Evolutionary conservation across 225 moss, liverwort and hornwort species (phyloP).

Genomic region (Sphagnum contortum): DNA sequence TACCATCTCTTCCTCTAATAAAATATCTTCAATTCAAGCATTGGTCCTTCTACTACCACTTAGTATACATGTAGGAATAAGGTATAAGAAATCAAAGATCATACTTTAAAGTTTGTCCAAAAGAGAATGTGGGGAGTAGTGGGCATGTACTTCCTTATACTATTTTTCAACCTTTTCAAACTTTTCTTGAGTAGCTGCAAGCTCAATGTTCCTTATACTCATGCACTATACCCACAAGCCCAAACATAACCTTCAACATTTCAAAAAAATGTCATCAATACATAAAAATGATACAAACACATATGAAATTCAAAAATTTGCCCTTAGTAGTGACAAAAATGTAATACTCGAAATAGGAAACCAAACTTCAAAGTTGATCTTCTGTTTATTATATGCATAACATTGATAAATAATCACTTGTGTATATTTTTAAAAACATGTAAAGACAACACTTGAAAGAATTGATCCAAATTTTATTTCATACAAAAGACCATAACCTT

Average conservation of each 20-base stretch:
- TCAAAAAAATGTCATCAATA: background rate
- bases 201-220: conserved; percentile 97
- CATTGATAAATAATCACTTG: background rate
- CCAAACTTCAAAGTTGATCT: background rate
- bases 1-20: background rate
- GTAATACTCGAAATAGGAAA: background rate
- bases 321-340: background rate
- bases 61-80: background rate
- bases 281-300: no score
- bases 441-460: no score
- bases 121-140: conserved; percentile 72
- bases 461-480: no score
- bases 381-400: background rate
- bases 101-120: conserved; percentile 73
- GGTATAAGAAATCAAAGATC: conserved; percentile 3
- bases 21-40: background rate
- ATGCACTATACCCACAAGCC: conserved; percentile 51
- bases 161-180: conserved; percentile 90
- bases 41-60: background rate
- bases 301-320: background rate
- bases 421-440: no score
- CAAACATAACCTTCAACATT: background rate
- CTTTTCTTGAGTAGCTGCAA: conserved; percentile 86
- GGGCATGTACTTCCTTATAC: conserved; percentile 78
- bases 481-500: no score